Base-by-base conservation (phyloP, 1,284 basidiomycete species). In the Apiotrichum montevideense region DNA sequence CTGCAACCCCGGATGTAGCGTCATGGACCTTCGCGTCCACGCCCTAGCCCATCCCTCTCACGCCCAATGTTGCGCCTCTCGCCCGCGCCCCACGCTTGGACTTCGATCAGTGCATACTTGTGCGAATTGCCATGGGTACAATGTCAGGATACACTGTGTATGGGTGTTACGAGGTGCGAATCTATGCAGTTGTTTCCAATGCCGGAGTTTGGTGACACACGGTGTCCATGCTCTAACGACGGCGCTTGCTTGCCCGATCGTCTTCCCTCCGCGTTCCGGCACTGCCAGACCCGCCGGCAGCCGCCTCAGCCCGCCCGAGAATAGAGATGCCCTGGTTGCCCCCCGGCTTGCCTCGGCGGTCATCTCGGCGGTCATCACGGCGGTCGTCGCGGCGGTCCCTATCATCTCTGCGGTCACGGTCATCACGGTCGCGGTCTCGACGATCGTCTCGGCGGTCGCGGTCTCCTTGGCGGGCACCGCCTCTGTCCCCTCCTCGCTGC, bases 191-290 rank as follows among this genome's bases (percentile, higher is more conserved):
- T 21, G 21, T 21, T 21, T 21, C 21, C 21, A 21, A 21, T 21
- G 21, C 21, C 21, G 21, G 21, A 21, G 21, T 21, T 21, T 21
- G 21, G 21, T 21, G 21, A 21, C 21, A 21, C 21, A 21, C 21
- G 21, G 21, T 21, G 21, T 21, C 21, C 21, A 21, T 21, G 21
- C 21, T 21, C 21, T 21, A 21, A 21, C 57, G 48, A 34, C 57
- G 35, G 14, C 57, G 57, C 52, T 58, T 58, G 32, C 49, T 58
- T 7, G 57, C 53, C n/a, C 57, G 43, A 32, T 58, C 57, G 2
- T 58, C 57, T 5, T 53, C 55, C 21, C 51, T 35, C 6, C 49
- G 43, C n/a, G 4, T 33, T n/a, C 29, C 34, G 13, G 37, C 34
- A 7, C 34, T 21, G 21, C 21, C 21, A 21, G 21, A 21, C 21